Base-by-base conservation (phyloP, 768 basidiomycete species). In the Trametes cubensis region DNA sequence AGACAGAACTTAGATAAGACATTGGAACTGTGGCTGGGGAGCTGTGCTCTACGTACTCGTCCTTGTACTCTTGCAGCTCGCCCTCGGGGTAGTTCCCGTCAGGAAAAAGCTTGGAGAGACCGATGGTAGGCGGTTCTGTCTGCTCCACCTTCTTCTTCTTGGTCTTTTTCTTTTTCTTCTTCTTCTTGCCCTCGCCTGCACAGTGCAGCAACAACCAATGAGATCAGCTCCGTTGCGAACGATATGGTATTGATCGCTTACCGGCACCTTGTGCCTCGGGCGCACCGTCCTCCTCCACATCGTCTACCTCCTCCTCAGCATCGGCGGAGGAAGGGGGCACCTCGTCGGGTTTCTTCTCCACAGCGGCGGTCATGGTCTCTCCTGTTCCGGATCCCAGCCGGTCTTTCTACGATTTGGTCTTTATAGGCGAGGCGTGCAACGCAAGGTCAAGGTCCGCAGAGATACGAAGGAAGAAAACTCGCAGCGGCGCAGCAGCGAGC, bases 131-230 rank as follows among this genome's bases (percentile, higher is more conserved):
- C 20, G 97, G 97, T 39, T 96, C 94, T n/a, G 84, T 85, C 77
- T 98, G 95, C 69, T 85, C 83, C 11, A 73, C 62, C 76, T 82
- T 82, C 77, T 82, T 95, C 80, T 89, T 88, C 77, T 94, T 94
- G 61, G 90, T 78, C 74, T 94, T 95, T 76, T 93, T 96, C 77
- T 95, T 94, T 73, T 95, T 98, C 80, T 96, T 96, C 76, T 94
- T 95, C 73, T 86, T 90, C 74, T 87, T 86, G 55, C 71, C 79
- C 46, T 86, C 86, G 21, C 81, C 86, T 71, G 28, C 34, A n/a
- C 10, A 25, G 10, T 18, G 15, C 21, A 39, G 14, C 17, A 34
- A 34, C 6, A 34, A 34, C 34, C 34, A 34, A 17, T 41, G 23
- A 48, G 28, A 41, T 40, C 5, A 11, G 44, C 11, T 21, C 11